Evolutionary conservation across 805 yeast genomes (phyloP), one percentile per base, ranked within the genome.

Genomic region (Debaryomyces maramus): DNA sequence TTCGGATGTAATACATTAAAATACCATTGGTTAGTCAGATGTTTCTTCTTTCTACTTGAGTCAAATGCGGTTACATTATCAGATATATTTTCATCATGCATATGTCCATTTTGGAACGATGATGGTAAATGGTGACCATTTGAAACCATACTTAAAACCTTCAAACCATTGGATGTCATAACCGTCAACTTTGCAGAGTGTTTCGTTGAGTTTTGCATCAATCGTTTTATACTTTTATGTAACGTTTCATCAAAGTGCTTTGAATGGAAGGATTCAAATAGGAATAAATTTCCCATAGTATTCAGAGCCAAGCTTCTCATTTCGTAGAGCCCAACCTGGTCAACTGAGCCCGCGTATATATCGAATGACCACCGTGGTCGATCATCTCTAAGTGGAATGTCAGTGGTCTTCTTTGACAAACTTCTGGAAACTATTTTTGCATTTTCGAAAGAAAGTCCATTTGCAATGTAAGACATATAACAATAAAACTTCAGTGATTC

Each of bases 291-390:
- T 0, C 77, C 76, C 43, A 62, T 59, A 4, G 75, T 59, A 9
- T 48, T 51, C 40, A 45, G 51, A 3, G 58, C 53, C 40, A 71
- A 45, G 1, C 56, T 36, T 38, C 58, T 64, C 75, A 70, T 67
- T 41, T 72, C 77, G 43, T 65, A 67, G 8, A 67, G 34, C 1
- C 77, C 77, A 1, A 60, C 63, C 45, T 72, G 75, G 39, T 71
- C 75, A 13, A 61, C 48, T 1, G 71, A 63, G 1, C 68, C 73
- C 1, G 62, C 44, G 43, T 59, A 69, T 4, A 71, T 36, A 38
- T 68, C 62, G 19, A 59, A 43, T 2, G 58, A 37, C 62, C 65
- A 63, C 22, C 45, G 44, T 2, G 67, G 56, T n/a, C 40, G 8
- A 10, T 39, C 44, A 7, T 41, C 43, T 11, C 35, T 43, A 13